These are phyloP conservation scores for Cenchrus americanus DNA, from an alignment of 176 grass and related monocot genomes.

Conservation along the genomic window DNA sequence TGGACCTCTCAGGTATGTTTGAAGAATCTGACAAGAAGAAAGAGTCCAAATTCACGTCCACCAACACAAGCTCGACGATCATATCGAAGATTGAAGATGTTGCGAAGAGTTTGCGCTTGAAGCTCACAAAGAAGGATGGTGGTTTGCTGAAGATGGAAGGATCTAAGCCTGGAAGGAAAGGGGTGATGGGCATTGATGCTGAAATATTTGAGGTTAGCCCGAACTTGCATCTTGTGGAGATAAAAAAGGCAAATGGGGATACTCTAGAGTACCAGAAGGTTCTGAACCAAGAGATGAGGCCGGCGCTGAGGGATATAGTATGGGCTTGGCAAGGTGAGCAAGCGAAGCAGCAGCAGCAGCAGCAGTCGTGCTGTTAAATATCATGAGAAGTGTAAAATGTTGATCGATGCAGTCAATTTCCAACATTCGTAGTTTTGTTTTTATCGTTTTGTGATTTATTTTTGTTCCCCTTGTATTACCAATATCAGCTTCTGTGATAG, in stretches of 20 bases:
- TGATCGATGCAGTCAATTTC: neutral
- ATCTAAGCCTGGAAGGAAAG: conserved; percentile 75
- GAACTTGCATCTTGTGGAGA: conserved; percentile 82
- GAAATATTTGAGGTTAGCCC: conserved; percentile 98
- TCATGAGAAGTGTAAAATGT: neutral
- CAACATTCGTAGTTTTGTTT: conserved; percentile 10
- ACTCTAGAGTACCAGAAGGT: conserved; percentile 84
- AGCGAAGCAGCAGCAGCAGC: conserved; percentile 39
- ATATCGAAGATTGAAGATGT: conserved; percentile 78
- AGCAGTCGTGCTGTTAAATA: conserved; percentile 24
- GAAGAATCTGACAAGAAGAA: conserved; percentile 63
- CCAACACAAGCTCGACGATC: conserved; percentile 58
- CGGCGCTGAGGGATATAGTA: conserved; percentile 84
- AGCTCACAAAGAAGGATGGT: conserved; percentile 90
- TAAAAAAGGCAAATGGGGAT: conserved; percentile 85
- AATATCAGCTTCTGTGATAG: conserved; percentile 16
- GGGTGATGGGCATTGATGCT: conserved; percentile 74
- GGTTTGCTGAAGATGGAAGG: conserved; percentile 85
- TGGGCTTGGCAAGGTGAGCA: conserved; percentile 98
- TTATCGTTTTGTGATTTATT: neutral
- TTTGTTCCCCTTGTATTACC: neutral
- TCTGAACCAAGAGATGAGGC: conserved; percentile 79
- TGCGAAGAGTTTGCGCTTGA: conserved; percentile 68
- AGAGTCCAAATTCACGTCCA: conserved; percentile 88
- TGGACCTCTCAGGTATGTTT: conserved; percentile 93